These are phyloP conservation scores for Piper betle DNA, from an alignment of 164 flowering plant species.

Conservation along the genomic window DNA sequence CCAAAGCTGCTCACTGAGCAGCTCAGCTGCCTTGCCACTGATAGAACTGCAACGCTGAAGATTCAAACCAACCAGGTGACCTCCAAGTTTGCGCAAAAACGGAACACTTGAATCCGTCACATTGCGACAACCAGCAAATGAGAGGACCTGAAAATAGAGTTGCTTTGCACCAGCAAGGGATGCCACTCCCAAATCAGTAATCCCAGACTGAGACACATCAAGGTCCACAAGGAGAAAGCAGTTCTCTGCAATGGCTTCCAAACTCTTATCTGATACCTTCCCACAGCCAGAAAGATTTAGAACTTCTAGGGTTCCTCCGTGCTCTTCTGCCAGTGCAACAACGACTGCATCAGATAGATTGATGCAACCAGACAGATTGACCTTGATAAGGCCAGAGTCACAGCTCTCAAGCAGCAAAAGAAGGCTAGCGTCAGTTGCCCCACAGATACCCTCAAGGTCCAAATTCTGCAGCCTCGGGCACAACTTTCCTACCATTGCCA, in stretches of 20 bases:
- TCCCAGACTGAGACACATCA: slow-evolving; percentile 42
- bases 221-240: slow-evolving; percentile 48
- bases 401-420: slow-evolving; percentile 31
- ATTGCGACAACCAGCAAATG: slow-evolving; percentile 43
- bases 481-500: slow-evolving; percentile 44
- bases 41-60: slow-evolving; percentile 51
- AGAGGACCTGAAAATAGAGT: slow-evolving; percentile 40
- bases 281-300: slow-evolving; percentile 50
- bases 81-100: slow-evolving; percentile 32
- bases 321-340: slow-evolving; percentile 23
- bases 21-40: slow-evolving; percentile 31
- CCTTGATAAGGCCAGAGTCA: slow-evolving; percentile 42
- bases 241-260: slow-evolving; percentile 40
- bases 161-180: slow-evolving; percentile 29
- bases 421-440: slow-evolving; percentile 54
- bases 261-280: slow-evolving; percentile 41
- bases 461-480: slow-evolving; percentile 52
- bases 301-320: slow-evolving; percentile 46
- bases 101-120: slow-evolving; percentile 41
- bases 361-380: slow-evolving; percentile 42
- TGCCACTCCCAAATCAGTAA: slow-evolving; percentile 43
- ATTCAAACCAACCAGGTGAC: slow-evolving; percentile 54
- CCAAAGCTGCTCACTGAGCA: slow-evolving; percentile 44
- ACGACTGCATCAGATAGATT: slow-evolving; percentile 36
- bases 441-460: slow-evolving; percentile 48